Evolutionary conservation across 108 stramenopile genomes (phyloP).

Genomic region (Aurantiochytrium sp.): DNA sequence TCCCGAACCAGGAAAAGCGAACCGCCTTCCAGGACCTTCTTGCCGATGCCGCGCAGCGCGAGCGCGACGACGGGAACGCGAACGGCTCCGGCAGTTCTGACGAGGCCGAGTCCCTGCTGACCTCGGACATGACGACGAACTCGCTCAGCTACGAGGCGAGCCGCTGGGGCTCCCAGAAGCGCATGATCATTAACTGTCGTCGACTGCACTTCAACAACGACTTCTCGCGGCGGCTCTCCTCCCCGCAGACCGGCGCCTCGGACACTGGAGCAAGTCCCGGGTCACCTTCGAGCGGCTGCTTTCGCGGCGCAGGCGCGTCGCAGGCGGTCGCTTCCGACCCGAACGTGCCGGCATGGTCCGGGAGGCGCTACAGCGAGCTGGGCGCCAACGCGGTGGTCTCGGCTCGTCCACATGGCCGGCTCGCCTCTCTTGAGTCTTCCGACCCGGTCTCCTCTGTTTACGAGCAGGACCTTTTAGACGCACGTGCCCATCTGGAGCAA

Average conservation of each 20-base stretch:
- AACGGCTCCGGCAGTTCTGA: background rate
- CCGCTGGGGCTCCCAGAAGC: conserved; percentile 16
- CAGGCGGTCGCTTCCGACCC: too few species aligned
- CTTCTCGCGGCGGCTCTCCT: background rate
- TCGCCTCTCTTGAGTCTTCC: background rate
- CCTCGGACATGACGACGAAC: background rate
- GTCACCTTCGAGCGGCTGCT: background rate
- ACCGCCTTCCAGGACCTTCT: background rate
- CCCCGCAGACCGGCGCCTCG: background rate
- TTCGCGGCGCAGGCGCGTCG: background rate
- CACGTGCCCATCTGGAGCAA: background rate
- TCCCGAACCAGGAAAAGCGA: background rate
- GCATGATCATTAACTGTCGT: background rate
- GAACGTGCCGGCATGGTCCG: too few species aligned
- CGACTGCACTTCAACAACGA: background rate
- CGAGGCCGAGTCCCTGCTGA: background rate
- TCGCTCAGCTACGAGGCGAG: background rate
- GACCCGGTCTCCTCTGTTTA: background rate
- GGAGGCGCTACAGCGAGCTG: background rate
- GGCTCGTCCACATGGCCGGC: background rate
- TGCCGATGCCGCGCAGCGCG: background rate
- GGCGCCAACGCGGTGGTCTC: background rate
- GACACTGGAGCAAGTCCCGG: background rate
- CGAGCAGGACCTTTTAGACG: background rate
- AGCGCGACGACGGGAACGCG: background rate